phyloP scores from a whole-genome alignment of 352 stramenopile species.

The Globisporangium paddicum region DNA sequence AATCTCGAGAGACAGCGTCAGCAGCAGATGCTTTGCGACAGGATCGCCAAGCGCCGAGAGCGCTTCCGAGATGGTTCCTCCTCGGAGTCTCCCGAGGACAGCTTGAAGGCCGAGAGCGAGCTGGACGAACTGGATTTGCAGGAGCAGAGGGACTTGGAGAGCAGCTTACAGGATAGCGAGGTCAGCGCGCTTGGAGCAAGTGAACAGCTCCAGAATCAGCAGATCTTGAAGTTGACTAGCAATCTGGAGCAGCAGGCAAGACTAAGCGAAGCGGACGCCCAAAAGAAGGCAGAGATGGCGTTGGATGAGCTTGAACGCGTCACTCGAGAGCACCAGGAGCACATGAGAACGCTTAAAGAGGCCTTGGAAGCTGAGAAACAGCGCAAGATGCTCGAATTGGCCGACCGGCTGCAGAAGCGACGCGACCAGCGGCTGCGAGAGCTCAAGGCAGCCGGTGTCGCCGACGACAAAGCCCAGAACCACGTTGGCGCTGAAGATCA shows the following conservation, averaged over 20 bases:
- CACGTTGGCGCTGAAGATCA: neutral
- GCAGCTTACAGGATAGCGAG: conserved; percentile 5
- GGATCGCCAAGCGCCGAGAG: conserved; percentile 21
- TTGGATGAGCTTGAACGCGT: conserved; percentile 25
- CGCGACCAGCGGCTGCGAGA: conserved; percentile 1
- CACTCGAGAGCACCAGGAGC: conserved; percentile 17
- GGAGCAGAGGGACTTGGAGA: neutral
- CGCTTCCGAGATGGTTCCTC: neutral
- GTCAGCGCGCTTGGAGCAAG: neutral
- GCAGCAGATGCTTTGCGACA: conserved; percentile 21
- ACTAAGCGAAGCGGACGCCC: conserved; percentile 9
- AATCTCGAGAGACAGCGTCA: conserved; percentile 27
- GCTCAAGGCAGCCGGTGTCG: neutral
- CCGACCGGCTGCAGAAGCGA: conserved; percentile 14
- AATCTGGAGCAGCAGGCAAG: conserved; percentile 13
- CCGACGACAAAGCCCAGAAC: neutral
- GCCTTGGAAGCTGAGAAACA: conserved; percentile 21
- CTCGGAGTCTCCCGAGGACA: neutral
- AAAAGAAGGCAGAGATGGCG: conserved; percentile 16
- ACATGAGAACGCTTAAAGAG: conserved; percentile 16
- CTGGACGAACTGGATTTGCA: conserved; percentile 3
- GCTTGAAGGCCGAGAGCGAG: neutral
- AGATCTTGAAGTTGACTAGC: neutral
- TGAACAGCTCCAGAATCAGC: neutral
- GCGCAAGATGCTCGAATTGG: conserved; percentile 19